Evolutionary conservation across 352 stramenopile species (phyloP), one percentile per base, ranked within the genome.

Genomic region (Ophiocytium majus): DNA sequence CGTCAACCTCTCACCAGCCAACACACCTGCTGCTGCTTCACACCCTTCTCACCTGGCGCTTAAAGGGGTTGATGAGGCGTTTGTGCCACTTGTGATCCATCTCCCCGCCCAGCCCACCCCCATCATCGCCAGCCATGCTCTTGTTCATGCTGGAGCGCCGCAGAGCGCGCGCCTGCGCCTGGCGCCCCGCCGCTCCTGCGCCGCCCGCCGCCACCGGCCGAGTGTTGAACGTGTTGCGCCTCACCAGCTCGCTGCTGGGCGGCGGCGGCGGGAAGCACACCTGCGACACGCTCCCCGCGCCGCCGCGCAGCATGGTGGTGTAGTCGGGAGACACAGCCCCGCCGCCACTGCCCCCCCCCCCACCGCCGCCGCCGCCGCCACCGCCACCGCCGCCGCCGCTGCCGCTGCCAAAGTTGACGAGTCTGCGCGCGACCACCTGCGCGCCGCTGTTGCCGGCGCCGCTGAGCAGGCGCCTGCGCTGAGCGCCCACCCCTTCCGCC

Each of bases 1-100:
- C n/a, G n/a, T n/a, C n/a, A n/a, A n/a, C n/a, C n/a, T n/a, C n/a
- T n/a, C n/a, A n/a, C n/a, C n/a, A n/a, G n/a, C n/a, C n/a, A n/a
- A n/a, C n/a, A n/a, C n/a, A n/a, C n/a, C n/a, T n/a, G n/a, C n/a
- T n/a, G n/a, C n/a, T n/a, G n/a, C n/a, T n/a, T n/a, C n/a, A n/a
- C n/a, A n/a, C n/a, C n/a, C n/a, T n/a, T n/a, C n/a, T n/a, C n/a
- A 85, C 83, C 63, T 86, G 50, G 33, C 50, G 82, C 83, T 87
- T 86, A 63, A 87, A 87, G 19, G 83, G 83, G 63, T 87, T 87
- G 63, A 87, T 43, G 32, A 34, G 71, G 49, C 35, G 23, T 35
- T 50, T 36, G 71, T 79, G 31, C 81, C 71, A 76, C 49, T 36
- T 31, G 33, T n/a, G 50, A 50, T n/a, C 36, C 82, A 57, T 10